Evolutionary conservation across 2,329 filamentous ascomycete genomes (phyloP), one percentile per base, ranked within the genome.

Genomic region (Aspergillus ochraceus): DNA sequence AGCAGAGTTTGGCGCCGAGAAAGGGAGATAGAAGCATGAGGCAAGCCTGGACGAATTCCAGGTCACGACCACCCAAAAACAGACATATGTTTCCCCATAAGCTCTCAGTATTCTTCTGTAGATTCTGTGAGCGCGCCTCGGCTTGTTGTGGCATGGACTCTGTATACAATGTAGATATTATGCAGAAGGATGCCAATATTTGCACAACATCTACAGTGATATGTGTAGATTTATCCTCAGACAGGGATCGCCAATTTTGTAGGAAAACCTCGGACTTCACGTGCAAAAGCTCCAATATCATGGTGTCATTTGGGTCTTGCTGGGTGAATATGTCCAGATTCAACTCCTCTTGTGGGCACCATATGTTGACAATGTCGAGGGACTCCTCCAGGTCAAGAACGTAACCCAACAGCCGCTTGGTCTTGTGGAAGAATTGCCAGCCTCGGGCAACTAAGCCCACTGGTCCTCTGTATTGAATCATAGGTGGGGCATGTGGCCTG

Each of bases 171-270:
- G 70, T 68, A 24, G 69, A 72, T 22, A 80, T 72, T 20, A 82
- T 73, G 66, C 80, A 83, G 50, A 83, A 75, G n/a, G 79, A 81
- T 6, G 74, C 72, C n/a, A 83, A 58, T 30, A 82, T 76, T 42
- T 81, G 80, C 62, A 84, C 68, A 68, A 83, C 79, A 58, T 85
- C 81, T 6, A 75, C 67, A 24, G 79, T 83, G 17, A 85, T 73
- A 64, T 76, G 76, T 54, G 79, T 75, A n/a, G 75, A 71, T 49
- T 75, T 79, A 19, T 81, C 75, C 42, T 74, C 66, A 29, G 66
- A 71, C 59, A 78, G 71, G 22, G 76, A 72, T 52, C 72, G 71
- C 80, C 81, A 84, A 11, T 72, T 69, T 59, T 80, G 76, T 39
- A 70, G 66, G 45, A 82, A 77, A 24, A 71, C 71, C 39, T 83